Base-by-base conservation (phyloP, 176 grass and related monocot species). In the Sorghum bicolor region DNA sequence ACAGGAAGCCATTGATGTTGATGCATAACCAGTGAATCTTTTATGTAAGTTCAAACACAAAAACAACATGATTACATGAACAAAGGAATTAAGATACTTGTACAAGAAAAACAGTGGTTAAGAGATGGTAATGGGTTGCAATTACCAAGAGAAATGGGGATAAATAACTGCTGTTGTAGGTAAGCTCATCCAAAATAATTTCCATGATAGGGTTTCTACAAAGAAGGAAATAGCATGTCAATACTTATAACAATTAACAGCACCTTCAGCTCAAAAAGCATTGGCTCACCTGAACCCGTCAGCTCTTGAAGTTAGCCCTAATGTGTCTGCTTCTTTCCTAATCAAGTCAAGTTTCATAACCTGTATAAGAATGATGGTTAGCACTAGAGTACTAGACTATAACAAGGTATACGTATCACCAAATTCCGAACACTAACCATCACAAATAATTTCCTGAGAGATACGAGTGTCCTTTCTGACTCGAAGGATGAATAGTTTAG, bases 181-280 rank as follows among this genome's bases (percentile, higher is more conserved):
- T 88, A 74, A 98, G 84, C 78, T 98, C 95, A 82, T 98, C 95
- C 85, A 98, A 87, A 91, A 95, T 91, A 71, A 95, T 61, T n/a
- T 98, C 90, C 75, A 93, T 78, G 76, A 87, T 91, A 84, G 92
- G 83, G 73, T 70, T 89, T 91, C 95, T 98, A 83, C 63, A 73
- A 58, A 84, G 47, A 81, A 38, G 68, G 40, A 80, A 86, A 75
- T 26, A 80, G 57, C 80, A 72, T 77, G 52, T 92, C 41, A 84
- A 58, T 61, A 44, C 80, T 41, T 80, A 45, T 15, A 82, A 79
- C 22, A 44, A 60, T 39, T 72, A 72, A 83, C 33, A 26, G 19
- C 28, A 62, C 13, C 37, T 62, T 44, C 72, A 73, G 63, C 28
- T 71, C 13, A 85, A 80, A 80, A 48, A 10, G 8, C 55, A 74